Evolutionary conservation across 148 eudicot genomes (phyloP), one percentile per base, ranked within the genome.

Genomic region (Amaranthus cruentus): DNA sequence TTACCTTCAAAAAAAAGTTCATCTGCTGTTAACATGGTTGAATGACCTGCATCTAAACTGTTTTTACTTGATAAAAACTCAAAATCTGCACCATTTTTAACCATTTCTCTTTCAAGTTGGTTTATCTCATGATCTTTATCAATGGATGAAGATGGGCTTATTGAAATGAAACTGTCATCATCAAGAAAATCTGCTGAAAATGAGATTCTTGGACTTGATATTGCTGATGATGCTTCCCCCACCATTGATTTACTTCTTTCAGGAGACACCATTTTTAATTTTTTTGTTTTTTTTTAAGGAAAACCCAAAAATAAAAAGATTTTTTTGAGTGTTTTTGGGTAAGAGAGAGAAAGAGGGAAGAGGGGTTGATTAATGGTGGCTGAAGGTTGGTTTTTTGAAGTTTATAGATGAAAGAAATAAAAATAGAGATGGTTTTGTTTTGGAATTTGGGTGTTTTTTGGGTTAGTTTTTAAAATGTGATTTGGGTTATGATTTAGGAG

Each of bases 1-100:
- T 94, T 94, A 0, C 98, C 97, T 67, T 94, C 91, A 42, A 78
- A 89, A 47, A 94, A 87, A 2, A 91, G 82, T 80, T 94, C 92
- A 51, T 94, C 98, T 0, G 97, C 98, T 6, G 93, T 80, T 8
- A 83, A 58, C 98, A 94, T 83, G 28, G 80, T 88, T 57, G 81
- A 69, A 13, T 70, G 58, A 0, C 77, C 62, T 3, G 50, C 51
- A 77, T 76, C 64, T 62, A 62, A 50, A 21, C 76, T 66, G 70
- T 66, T 77, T 7, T 87, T 84, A 70, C 70, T 75, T 0, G 97
- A 91, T 11, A 87, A 76, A 71, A 89, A 89, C 85, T 89, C 97
- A 11, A 91, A 93, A 5, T 93, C 96, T 0, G 81, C 62, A 0
- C 14, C 72, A 28, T 51, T 75, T 18, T 56, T 69, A 1, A 53